Evolutionary conservation across 108 stramenopile genomes (phyloP).

Genomic region (Cyclotella kingstonii): DNA sequence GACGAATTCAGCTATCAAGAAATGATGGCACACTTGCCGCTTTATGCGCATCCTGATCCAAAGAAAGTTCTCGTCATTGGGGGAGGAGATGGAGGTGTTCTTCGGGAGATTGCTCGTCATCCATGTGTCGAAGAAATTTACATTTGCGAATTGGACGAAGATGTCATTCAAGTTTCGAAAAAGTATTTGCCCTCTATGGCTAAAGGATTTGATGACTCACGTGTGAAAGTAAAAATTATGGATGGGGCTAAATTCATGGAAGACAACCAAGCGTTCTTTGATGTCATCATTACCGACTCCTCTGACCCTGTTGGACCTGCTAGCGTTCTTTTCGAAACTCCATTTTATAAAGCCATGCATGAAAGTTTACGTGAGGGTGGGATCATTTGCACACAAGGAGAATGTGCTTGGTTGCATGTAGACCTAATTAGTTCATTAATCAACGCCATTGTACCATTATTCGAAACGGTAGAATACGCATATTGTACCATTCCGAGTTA

Average conservation of each 20-base stretch:
- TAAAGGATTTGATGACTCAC: constrained; percentile 88
- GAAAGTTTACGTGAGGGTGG: constrained; percentile 86
- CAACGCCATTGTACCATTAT: constrained; percentile 60
- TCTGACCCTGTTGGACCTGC: constrained; percentile 97
- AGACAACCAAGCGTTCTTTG: constrained; percentile 72
- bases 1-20: constrained; percentile 98
- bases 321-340: constrained; percentile 91
- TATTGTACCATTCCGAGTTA: constrained; percentile 98
- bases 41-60: constrained; percentile 91
- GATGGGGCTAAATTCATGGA: constrained; percentile 88
- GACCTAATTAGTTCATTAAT: constrained; percentile 87
- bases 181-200: constrained; percentile 83
- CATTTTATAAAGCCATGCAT: constrained; percentile 92
- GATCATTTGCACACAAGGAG: constrained; percentile 96
- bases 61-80: constrained; percentile 93
- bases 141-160: constrained; percentile 95
- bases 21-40: constrained; percentile 96
- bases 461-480: constrained; percentile 90
- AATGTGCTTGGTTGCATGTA: constrained; percentile 96
- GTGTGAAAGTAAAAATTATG: constrained; percentile 84
- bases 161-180: constrained; percentile 82
- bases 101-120: constrained; percentile 92
- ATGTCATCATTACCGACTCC: constrained; percentile 89
- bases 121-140: constrained; percentile 81
- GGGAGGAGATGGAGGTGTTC: constrained; percentile 97